Evolutionary conservation across 2,329 filamentous ascomycete species (phyloP), one percentile per base, ranked within the genome.

Genomic region (Arthroderma uncinatum): DNA sequence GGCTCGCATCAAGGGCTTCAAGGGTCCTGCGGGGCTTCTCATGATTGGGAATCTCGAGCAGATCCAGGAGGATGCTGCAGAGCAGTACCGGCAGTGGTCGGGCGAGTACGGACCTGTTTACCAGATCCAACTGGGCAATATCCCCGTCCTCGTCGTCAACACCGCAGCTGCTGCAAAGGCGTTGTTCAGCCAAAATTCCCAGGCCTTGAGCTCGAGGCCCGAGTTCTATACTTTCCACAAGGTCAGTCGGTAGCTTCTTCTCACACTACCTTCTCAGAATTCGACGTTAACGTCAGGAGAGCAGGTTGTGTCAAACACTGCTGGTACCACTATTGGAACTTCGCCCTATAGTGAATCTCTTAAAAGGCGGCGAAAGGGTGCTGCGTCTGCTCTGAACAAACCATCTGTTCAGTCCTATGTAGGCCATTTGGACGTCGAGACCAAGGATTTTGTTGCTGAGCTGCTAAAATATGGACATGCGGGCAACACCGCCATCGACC

Each of bases 271-370:
- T n/a, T 48, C 10, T 19, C 21, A 28, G 9, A 12, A 4, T 21
- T 55, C 60, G 23, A 59, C 52, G 9, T 6, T 19, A 5, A 2
- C 33, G 10, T 36, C n/a, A 34, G 12, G 33, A 53, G 37, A 55
- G 5, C 50, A 82, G 79, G 78, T 84, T 1, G 73, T 85, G 1
- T 83, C 81, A 1, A 81, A 83, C 44, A 85, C 83, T 0, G 79
- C 82, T 0, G 82, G 83, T 4, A 85, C 82, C 0, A 86, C 83
- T 0, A 85, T 86, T 57, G 83, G 83, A 0, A 86, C 83, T 0
- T 83, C 81, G 0, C 83, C 83, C 0, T 86, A 83, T 65, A 82
- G 78, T 56, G 82, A 86, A 2, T 82, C 79, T 0, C 69, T 85
- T 28, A 86, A 85, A 66, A 74, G 82, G 4, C 74, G 82, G 34